A percentile compares a stretch with the other conserved stretches of the same genome.
These are phyloP conservation scores for Xanthoconium separans DNA, from an alignment of 1,284 basidiomycete species.

Conservation along the genomic window DNA sequence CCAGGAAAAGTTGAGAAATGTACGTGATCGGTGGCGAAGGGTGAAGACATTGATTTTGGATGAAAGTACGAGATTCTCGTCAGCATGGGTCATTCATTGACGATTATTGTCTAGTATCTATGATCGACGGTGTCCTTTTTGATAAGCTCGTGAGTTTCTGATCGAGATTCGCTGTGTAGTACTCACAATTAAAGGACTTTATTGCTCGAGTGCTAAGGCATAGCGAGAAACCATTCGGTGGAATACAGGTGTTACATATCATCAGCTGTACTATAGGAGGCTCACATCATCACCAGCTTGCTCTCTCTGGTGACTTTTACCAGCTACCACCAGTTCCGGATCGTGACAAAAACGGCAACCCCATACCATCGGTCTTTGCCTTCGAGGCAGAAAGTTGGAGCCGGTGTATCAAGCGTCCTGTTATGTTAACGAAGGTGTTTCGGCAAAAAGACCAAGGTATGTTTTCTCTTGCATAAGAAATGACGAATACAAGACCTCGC, in stretches of 20 bases:
- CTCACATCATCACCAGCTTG: constrained; percentile 46
- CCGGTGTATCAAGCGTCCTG: constrained; percentile 72
- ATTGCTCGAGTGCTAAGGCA: constrained; percentile 68
- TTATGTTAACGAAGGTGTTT: constrained; percentile 91
- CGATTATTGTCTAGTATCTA: constrained; percentile 68
- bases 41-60: constrained; percentile 90
- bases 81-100: not conserved
- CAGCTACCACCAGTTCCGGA: constrained; percentile 89
- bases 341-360: constrained; percentile 28
- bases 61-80: constrained; percentile 61
- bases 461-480: constrained; percentile 7
- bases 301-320: constrained; percentile 95
- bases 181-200: constrained; percentile 33
- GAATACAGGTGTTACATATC: constrained; percentile 71
- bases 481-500: constrained; percentile 8
- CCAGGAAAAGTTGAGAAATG: constrained; percentile 65
- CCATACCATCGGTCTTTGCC: constrained; percentile 58
- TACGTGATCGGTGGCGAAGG: constrained; percentile 65
- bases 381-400: constrained; percentile 90
- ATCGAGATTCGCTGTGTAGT: not conserved
- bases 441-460: constrained; percentile 68
- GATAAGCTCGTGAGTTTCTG: constrained; percentile 65
- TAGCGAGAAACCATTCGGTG: constrained; percentile 80
- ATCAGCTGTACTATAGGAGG: not conserved
- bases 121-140: constrained; percentile 93